Percentiles rank a stretch among this genome's conserved stretches.
Conservation (phyloP, 345 rosid species). For the Schrenkiella parvula region DNA sequence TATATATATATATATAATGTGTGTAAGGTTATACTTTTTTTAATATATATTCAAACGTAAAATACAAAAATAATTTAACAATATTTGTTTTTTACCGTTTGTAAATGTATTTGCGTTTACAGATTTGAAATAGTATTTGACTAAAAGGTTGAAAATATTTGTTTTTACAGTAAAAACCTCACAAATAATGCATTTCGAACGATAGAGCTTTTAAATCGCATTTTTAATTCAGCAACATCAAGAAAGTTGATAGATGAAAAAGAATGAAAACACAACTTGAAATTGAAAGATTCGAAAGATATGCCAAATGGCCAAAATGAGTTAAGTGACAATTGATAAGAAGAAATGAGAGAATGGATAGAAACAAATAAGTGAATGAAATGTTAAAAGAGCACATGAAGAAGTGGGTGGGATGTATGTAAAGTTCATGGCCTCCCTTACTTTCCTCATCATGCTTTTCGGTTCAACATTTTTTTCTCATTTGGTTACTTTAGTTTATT, state of each 20-base stretch:
- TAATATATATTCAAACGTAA: no score
- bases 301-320: not conserved
- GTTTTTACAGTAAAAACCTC: no score
- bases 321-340: constrained; percentile 5
- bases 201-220: not conserved
- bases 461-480: not conserved
- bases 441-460: not conserved
- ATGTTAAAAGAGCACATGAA: not conserved
- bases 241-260: not conserved
- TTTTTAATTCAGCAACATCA: not conserved
- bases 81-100: no score
- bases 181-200: not conserved
- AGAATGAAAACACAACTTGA: not conserved
- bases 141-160: no score
- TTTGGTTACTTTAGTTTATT: not conserved
- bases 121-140: no score
- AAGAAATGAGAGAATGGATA: not conserved
- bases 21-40: no score
- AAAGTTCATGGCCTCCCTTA: not conserved
- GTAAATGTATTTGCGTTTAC: no score
- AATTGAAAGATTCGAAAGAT: not conserved
- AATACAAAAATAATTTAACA: no score
- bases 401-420: not conserved
- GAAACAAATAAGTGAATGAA: not conserved
- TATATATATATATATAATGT: no score